Conservation (phyloP, 1,139 yeast species). For the Saccharomyces hybrid region DNA sequence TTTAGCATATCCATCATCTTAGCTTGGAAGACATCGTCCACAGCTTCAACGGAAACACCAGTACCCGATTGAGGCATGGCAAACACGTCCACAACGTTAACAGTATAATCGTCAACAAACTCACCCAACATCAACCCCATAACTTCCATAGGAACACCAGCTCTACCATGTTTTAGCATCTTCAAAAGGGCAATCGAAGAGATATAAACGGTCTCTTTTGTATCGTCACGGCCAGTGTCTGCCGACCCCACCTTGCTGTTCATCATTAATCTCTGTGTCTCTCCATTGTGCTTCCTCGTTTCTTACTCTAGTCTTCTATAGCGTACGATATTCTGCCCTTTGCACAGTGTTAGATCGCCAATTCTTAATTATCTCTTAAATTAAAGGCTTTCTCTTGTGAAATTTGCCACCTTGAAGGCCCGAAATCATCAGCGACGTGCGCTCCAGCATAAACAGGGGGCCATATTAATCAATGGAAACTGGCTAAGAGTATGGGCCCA, state of each 20-base stretch:
- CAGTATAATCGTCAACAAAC: conserved; percentile 94
- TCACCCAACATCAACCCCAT: conserved; percentile 99
- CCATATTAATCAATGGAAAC: background rate
- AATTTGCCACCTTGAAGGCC: conserved; percentile 3
- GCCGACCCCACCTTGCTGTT: conserved; percentile 52
- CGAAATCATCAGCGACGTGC: background rate
- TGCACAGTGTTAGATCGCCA: background rate
- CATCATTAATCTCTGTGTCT: conserved; percentile 59
- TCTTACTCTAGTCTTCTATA: background rate
- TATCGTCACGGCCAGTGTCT: conserved; percentile 73
- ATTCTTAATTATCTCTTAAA: background rate
- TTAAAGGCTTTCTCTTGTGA: background rate
- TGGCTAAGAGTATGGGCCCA: background rate
- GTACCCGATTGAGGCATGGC: conserved; percentile 99
- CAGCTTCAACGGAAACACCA: conserved; percentile 98
- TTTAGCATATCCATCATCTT: conserved; percentile 99
- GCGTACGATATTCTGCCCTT: background rate
- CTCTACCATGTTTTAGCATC: conserved; percentile 96
- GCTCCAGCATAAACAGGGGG: background rate
- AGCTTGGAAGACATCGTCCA: conserved; percentile 97
- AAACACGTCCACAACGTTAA: conserved; percentile 93
- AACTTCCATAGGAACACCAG: conserved; percentile 99
- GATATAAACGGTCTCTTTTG: conserved; percentile 92
- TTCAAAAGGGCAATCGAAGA: conserved; percentile 90
- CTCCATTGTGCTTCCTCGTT: conserved; percentile 41